These are phyloP conservation scores for Chlamydomonas sp. DNA, from an alignment of 139 green algal species.

Conservation along the genomic window DNA sequence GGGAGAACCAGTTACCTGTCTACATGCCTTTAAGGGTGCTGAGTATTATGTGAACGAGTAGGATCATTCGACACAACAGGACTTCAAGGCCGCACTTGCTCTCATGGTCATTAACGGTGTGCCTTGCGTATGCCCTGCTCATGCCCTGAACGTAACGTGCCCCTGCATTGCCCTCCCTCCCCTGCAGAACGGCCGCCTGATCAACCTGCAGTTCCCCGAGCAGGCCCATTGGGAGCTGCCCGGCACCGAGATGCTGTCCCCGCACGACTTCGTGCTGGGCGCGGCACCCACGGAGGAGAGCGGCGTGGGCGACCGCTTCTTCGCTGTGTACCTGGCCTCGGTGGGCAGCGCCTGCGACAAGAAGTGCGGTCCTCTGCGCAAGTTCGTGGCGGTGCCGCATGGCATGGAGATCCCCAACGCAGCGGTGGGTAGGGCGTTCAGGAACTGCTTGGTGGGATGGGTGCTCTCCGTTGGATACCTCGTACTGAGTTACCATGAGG, in stretches of 20 bases:
- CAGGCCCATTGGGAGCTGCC: slow-evolving; percentile 52
- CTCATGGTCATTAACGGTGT: too few relatives aligned
- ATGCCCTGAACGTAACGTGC: neutral
- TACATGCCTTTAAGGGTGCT: too few relatives aligned
- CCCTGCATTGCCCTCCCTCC: too few relatives aligned
- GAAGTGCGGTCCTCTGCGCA: slow-evolving; percentile 57
- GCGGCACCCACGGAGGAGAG: slow-evolving; percentile 61
- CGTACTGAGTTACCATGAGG: too few relatives aligned
- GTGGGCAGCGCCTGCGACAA: slow-evolving; percentile 23
- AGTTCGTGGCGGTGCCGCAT: slow-evolving; percentile 63
- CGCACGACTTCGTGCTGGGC: slow-evolving; percentile 75
- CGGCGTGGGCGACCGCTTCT: slow-evolving; percentile 64
- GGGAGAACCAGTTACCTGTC: too few relatives aligned
- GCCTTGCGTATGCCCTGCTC: too few relatives aligned
- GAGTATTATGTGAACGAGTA: too few relatives aligned
- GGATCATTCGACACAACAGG: too few relatives aligned
- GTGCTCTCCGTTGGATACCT: too few relatives aligned
- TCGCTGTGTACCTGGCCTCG: slow-evolving; percentile 68
- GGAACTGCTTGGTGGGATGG: too few relatives aligned
- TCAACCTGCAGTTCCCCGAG: slow-evolving; percentile 23
- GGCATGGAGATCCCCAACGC: slow-evolving; percentile 24
- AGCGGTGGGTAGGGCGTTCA: neutral
- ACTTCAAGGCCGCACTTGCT: too few relatives aligned
- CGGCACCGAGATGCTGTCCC: slow-evolving; percentile 47
- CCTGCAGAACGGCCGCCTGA: slow-evolving; percentile 28